Conservation (phyloP, 1,284 basidiomycete species). For the Ustilago cynodontis region DNA sequence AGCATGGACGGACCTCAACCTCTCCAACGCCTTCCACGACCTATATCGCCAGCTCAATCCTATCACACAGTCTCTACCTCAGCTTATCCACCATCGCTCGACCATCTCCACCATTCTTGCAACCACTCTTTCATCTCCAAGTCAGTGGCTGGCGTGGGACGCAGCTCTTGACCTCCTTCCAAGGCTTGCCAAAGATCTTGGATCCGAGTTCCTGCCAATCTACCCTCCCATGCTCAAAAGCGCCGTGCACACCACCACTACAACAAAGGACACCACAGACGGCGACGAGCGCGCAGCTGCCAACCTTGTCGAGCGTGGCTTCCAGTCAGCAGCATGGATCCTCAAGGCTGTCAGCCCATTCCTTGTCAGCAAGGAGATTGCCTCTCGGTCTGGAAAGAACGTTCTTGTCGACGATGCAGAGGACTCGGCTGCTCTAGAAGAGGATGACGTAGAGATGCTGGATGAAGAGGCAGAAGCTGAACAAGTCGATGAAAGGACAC, state of each 20-base stretch:
- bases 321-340: conserved; percentile 64
- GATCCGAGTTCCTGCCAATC: conserved; percentile 66
- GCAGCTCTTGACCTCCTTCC: conserved; percentile 67
- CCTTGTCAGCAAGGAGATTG: conserved; percentile 50
- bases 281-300: conserved; percentile 66
- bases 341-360: conserved; percentile 61
- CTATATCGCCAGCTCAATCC: conserved; percentile 51
- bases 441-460: conserved; percentile 19
- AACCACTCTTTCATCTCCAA: conserved; percentile 19
- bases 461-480: conserved; percentile 38
- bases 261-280: conserved; percentile 57
- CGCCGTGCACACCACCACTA: conserved; percentile 60
- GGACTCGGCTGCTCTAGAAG: neutral
- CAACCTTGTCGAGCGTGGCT: conserved; percentile 65
- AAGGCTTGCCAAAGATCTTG: conserved; percentile 65
- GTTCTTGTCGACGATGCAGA: neutral
- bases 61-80: conserved; percentile 60
- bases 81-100: conserved; percentile 65
- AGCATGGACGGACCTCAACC: conserved; percentile 67
- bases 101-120: conserved; percentile 47
- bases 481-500: conserved; percentile 42
- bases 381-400: conserved; percentile 5
- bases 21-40: conserved; percentile 62
- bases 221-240: conserved; percentile 58
- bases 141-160: conserved; percentile 64